Base-by-base conservation (phyloP, 768 basidiomycete genomes). In the Leucosporidium yakuticum region DNA sequence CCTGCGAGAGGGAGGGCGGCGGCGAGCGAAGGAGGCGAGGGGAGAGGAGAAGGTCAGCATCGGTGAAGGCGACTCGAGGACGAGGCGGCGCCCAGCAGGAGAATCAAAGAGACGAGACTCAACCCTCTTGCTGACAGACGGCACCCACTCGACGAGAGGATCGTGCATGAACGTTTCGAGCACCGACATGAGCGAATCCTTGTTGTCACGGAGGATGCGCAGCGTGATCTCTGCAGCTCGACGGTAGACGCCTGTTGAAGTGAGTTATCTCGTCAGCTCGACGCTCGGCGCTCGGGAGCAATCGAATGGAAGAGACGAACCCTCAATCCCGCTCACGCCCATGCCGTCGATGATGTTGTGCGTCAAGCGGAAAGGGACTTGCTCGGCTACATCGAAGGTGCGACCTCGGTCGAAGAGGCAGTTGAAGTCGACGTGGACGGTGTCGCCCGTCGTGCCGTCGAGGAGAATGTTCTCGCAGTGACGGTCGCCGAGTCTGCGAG, bases 351-450 rank as follows among this genome's bases (percentile, higher is more conserved):
- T 84, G 65, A 97, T 78, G 75, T 98, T 98, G 70, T 91, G 90
- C 4, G 96, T 95, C 47, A 98, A 82, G 55, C 96, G 85, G 81
- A 99, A 98, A 0, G 96, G 94, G 1, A 98, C 92, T 36, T 87
- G 83, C 77, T 98, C 96, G 0, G 91, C 89, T 2, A 89, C 88
- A 69, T 92, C 90, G 32, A 99, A 82, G 4, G 83, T 83, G 80
- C 88, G 91, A 1, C 92, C 95, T 85, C 91, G 95, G 73, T 98
- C 96, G 73, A 99, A 99, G 21, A 98, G 82, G 80, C 93, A 96
- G 77, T 97, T 97, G 74, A 99, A 94, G 78, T 98, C 96, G 65
- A 98, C 93, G 73, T 99, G 96, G 1, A 98, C 88, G 12, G 89
- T 84, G 75, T 95, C 94, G 2, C 96, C 96, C 0, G 87, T 88